Evolutionary conservation across 1,284 basidiomycete species (phyloP), one percentile per base, ranked within the genome.

Genomic region (Mrakiaceae sp.): DNA sequence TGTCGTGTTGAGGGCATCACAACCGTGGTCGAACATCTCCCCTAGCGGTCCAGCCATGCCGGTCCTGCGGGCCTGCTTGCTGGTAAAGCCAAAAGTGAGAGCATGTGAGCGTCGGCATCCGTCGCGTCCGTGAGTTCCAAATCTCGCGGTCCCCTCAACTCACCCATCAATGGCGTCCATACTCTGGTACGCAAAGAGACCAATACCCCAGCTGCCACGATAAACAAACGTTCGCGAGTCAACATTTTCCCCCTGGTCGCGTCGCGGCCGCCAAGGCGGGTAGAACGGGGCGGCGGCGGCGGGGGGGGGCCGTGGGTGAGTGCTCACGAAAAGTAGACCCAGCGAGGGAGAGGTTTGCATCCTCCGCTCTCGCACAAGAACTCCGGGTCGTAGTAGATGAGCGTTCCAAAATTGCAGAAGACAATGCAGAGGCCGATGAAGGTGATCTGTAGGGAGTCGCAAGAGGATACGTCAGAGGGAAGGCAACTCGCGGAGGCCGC

Each of bases 11-110:
- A 98, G 79, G 0, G 94, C 93, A 73, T 93, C 90, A 69, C 77
- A 78, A 81, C 93, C 96, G 76, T 98, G 95, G 75, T 98, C 95
- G 74, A 98, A 98, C 82, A 96, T 85, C 75, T 97, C 90, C 16
- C 95, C 95, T 16, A 98, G 79, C 3, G 95, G 95, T 3, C 94
- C 91, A 27, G 93, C 88, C 89, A 97, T 98, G 3, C 90, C 90
- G 0, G 93, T 96, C 63, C 94, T 79, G 62, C 95, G 81, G 11
- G 95, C 95, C 77, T 98, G 95, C 76, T 96, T 96, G 10, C 92
- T 94, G 10, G 3, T 5, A 39, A 47, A 50, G 5, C n/a, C 47
- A 16, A 4, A 16, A 52, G n/a, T 53, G 8, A 53, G n/a, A 53
- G 27, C 27, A 43, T 16, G 14, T 58, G 42, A 27, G 44, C 43